Base-by-base conservation (phyloP, 2,329 filamentous ascomycete species). In the Aspergillus phoenicis region DNA sequence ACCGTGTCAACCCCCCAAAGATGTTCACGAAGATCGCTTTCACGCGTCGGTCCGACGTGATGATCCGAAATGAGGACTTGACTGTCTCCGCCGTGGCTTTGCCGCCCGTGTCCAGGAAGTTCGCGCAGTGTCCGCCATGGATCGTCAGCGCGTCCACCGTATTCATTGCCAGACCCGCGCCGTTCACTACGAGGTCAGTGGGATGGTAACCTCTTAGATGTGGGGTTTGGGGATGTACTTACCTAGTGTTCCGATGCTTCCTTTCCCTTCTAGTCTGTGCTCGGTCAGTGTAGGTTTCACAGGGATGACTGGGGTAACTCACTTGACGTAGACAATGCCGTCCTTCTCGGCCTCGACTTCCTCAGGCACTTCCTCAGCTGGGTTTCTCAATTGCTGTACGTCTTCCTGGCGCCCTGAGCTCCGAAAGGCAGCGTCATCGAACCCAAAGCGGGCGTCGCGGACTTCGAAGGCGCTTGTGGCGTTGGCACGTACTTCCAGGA, bases 131-230 rank as follows among this genome's bases (percentile, higher is more conserved):
- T 2, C 91, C 91, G 8, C 88, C 88, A 58, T 86, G 85, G 11
- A 86, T 78, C 2, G 84, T 82, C 1, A 97, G 85, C 0, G 90
- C 89, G 73, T 97, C 93, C 62, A 93, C 87, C 0, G 92, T 96
- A 73, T 95, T 95, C 90, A 97, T 95, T 0, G 92, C 92, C 1
- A 97, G 84, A 0, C 93, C 93, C 0, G 93, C 93, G 47, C 93
- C 92, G 71, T 97, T 97, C 65, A 96, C 91, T 64, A 65, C 57
- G 4, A 24, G 33, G 22, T 64, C 30, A 61, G 28, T 15, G 28
- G 51, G 30, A 43, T 24, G 41, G 41, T 45, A 17, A 24, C 17
- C 7, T 8, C 24, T 28, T 49, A 30, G 45, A 30, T 28, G 38
- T 17, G 6, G 7, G n/a, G 7, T 5, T 8, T n/a, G 2, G n/a